These are phyloP conservation scores for Pezicula neosporulosa DNA, from an alignment of 2,329 filamentous ascomycete species.

Conservation along the genomic window DNA sequence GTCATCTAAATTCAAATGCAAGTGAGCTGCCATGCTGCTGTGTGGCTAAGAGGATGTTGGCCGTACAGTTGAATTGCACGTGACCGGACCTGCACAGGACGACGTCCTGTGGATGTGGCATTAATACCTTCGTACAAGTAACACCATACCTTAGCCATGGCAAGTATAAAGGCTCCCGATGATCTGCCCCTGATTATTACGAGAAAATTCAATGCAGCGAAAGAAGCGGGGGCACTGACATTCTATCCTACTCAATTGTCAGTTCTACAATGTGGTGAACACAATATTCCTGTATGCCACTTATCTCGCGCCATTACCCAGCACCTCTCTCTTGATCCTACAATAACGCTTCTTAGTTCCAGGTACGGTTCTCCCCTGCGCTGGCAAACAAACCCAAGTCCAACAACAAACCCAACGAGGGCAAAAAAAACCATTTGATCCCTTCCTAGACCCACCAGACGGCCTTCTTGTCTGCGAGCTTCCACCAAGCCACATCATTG, in stretches of 20 bases:
- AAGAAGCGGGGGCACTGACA: conserved; percentile 20
- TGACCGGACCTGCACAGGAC: no score
- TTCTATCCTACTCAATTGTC: conserved; percentile 26
- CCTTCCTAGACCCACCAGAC: conserved; percentile 58
- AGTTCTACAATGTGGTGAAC: conserved; percentile 21
- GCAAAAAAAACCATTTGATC: conserved; percentile 47
- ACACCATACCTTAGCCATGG: not conserved
- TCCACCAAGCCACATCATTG: conserved; percentile 54
- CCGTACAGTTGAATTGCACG: no score
- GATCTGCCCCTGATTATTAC: conserved; percentile 24
- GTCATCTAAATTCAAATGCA: no score
- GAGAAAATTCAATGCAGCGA: conserved; percentile 23
- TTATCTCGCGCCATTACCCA: not conserved
- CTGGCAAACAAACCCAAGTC: conserved; percentile 64
- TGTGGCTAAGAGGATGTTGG: no score
- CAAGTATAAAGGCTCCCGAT: not conserved
- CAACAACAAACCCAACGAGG: conserved; percentile 24
- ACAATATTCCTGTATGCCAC: conserved; percentile 18
- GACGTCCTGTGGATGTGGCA: no score
- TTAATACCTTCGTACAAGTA: no score
- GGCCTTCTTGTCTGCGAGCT: conserved; percentile 53
- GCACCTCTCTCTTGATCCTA: conserved; percentile 1
- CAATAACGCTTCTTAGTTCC: conserved; percentile 50
- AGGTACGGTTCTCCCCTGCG: conserved; percentile 67
- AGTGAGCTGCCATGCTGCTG: no score